Percentiles rank a stretch among this genome's conserved stretches.
These are phyloP conservation scores for Omphalotus olearius DNA, from an alignment of 1,284 basidiomycete species.

Conservation along the genomic window DNA sequence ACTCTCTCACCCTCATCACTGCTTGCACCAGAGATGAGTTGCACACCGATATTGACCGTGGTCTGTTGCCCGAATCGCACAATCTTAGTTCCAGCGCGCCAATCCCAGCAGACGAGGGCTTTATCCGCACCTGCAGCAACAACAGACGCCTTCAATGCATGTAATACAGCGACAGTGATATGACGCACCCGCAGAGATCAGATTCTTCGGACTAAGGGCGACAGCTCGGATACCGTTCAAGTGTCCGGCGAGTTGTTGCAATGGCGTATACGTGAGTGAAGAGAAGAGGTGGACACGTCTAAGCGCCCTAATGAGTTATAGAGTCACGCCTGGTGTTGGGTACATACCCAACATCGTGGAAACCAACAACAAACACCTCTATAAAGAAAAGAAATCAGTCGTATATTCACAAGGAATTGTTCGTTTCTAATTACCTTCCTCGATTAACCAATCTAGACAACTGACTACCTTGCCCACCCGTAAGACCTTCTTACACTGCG, in stretches of 20 bases:
- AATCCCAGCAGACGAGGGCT: slow-evolving; percentile 91
- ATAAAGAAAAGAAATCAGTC: slow-evolving; percentile 4
- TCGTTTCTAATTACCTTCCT: slow-evolving; percentile 70
- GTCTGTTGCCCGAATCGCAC: slow-evolving; percentile 92
- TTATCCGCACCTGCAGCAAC: slow-evolving; percentile 40
- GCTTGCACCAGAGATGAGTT: slow-evolving; percentile 58
- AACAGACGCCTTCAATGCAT: not conserved
- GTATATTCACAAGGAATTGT: not conserved
- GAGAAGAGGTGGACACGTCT: slow-evolving; percentile 82
- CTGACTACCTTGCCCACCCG: slow-evolving; percentile 84
- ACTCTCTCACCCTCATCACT: slow-evolving; percentile 71
- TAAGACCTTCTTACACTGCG: slow-evolving; percentile 77
- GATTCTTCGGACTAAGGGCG: slow-evolving; percentile 78
- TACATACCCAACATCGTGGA: slow-evolving; percentile 84
- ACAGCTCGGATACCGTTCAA: slow-evolving; percentile 83
- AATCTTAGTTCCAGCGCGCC: slow-evolving; percentile 81
- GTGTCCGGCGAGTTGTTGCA: slow-evolving; percentile 83
- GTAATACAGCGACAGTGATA: slow-evolving; percentile 15
- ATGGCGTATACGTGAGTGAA: slow-evolving; percentile 71
- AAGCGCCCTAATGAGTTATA: not conserved
- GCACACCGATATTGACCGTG: slow-evolving; percentile 87
- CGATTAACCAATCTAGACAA: slow-evolving; percentile 83
- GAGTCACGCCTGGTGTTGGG: not conserved
- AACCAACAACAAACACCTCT: slow-evolving; percentile 89
- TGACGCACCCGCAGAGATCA: slow-evolving; percentile 74